Base-by-base conservation (phyloP, 2,329 filamentous ascomycete genomes). In the Xylaria sp. region DNA sequence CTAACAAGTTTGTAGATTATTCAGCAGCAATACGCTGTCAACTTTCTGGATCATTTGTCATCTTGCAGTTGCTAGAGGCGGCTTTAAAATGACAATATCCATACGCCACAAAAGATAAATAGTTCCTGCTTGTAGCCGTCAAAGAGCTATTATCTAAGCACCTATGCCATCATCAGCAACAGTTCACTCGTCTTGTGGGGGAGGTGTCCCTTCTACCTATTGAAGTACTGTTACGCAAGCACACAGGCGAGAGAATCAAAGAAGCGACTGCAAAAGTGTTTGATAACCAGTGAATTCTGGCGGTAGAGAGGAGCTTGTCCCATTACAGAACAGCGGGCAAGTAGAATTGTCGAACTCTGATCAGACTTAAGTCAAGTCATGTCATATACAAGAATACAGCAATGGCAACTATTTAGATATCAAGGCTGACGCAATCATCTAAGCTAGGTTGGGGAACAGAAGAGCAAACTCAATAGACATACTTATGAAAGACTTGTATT, bases 391-490 rank as follows among this genome's bases (percentile, higher is more conserved):
- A 17, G 27, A 10, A 41, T 19, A 19, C n/a, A 58, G 29, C 23
- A 40, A 35, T 11, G 38, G n/a, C 35, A 40, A 27, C 31, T 38
- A 21, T 47, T 46, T 10, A 31, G 23, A 29, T 57, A n/a, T 23
- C 1, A 35, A 27, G 43, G 43, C 49, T 51, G n/a, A 54, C 41
- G 33, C 11, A 15, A n/a, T n/a, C 19, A 25, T 48, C n/a, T 53
- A 19, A 35, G 25, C n/a, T 38, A 43, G 37, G 33, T 19, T 37
- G 10, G 47, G 25, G 13, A 33, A 31, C 40, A 25, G n/a, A n/a
- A 57, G 21, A 47, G 23, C 19, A 51, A 40, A 29, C 13, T 49
- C 21, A 49, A 48, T 56, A 51, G n/a, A n/a, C 17, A 52, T 37
- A 8, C 46, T 51, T 10, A 40, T 29, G 25, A 3, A 29, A 56